phyloP scores from a whole-genome alignment of 352 stramenopile species.

The Globisporangium irregulare region DNA sequence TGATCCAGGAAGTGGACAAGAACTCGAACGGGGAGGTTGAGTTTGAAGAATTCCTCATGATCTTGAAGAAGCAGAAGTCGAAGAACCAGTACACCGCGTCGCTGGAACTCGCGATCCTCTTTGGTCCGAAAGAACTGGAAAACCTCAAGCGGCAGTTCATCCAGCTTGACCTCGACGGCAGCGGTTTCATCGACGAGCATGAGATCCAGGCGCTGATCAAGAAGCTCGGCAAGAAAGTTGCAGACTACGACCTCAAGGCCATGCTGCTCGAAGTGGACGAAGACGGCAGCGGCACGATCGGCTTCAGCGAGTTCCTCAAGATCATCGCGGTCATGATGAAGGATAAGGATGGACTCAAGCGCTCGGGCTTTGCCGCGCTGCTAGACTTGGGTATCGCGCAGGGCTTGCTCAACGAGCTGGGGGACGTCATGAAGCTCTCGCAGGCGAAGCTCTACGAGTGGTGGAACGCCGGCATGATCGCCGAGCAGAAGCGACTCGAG shows the following conservation, averaged over 20 bases:
- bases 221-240: conserved; percentile 46
- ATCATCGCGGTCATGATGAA: conserved; percentile 62
- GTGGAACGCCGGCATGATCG: conserved; percentile 65
- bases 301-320: conserved; percentile 72
- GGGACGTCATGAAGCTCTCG: conserved; percentile 52
- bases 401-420: conserved; percentile 59
- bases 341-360: conserved; percentile 23
- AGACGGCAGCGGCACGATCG: conserved; percentile 61
- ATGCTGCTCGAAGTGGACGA: conserved; percentile 69
- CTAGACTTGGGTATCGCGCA: conserved; percentile 60
- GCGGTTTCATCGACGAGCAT: conserved; percentile 62
- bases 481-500: conserved; percentile 62
- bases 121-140: conserved; percentile 57
- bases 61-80: conserved; percentile 53
- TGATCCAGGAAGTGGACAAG: conserved; percentile 53
- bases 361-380: conserved; percentile 45
- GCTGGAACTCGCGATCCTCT: conserved; percentile 58
- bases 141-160: conserved; percentile 74
- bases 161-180: conserved; percentile 61
- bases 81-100: conserved; percentile 66
- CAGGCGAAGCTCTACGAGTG: conserved; percentile 52
- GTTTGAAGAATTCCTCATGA: conserved; percentile 65
- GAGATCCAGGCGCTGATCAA: conserved; percentile 59
- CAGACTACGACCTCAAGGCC: conserved; percentile 45
- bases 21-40: conserved; percentile 67